Evolutionary conservation across 257 asterid genomes (phyloP).

Genomic region (Salvia miltiorrhiza): DNA sequence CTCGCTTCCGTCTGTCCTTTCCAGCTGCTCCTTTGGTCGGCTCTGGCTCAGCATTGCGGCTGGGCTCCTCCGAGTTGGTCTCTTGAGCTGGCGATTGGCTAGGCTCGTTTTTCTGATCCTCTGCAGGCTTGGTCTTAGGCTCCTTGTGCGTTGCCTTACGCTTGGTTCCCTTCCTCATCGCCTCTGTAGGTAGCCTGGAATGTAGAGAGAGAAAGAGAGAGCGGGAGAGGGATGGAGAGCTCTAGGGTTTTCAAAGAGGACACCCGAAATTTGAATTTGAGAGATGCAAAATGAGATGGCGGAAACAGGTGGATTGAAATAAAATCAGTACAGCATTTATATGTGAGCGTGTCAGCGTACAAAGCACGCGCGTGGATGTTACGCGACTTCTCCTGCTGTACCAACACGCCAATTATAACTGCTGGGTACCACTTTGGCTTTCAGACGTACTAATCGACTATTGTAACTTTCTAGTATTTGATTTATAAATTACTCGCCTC

Average conservation of each 20-base stretch:
- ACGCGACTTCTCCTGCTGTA: too few species aligned
- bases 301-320: slow-evolving; percentile 29
- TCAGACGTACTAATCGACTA: too few species aligned
- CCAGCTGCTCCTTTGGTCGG: slow-evolving; percentile 35
- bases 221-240: background rate
- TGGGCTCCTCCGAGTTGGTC: slow-evolving; percentile 20
- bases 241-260: slow-evolving; percentile 33
- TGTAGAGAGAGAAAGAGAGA: slow-evolving; percentile 4
- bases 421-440: too few species aligned
- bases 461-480: too few species aligned
- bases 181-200: background rate
- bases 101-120: slow-evolving; percentile 24
- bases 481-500: too few species aligned
- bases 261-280: slow-evolving; percentile 40
- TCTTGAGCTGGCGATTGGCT: slow-evolving; percentile 28
- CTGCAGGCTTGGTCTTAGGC: slow-evolving; percentile 15
- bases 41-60: slow-evolving; percentile 24
- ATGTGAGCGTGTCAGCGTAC: background rate
- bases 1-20: slow-evolving; percentile 47
- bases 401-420: too few species aligned
- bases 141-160: slow-evolving; percentile 47
- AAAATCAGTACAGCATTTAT: background rate
- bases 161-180: slow-evolving; percentile 69
- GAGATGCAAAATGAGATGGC: slow-evolving; percentile 32
- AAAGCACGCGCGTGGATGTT: slow-evolving; percentile 9